Conservation (phyloP, 176 grass and related monocot genomes). For the Secale cereale region DNA sequence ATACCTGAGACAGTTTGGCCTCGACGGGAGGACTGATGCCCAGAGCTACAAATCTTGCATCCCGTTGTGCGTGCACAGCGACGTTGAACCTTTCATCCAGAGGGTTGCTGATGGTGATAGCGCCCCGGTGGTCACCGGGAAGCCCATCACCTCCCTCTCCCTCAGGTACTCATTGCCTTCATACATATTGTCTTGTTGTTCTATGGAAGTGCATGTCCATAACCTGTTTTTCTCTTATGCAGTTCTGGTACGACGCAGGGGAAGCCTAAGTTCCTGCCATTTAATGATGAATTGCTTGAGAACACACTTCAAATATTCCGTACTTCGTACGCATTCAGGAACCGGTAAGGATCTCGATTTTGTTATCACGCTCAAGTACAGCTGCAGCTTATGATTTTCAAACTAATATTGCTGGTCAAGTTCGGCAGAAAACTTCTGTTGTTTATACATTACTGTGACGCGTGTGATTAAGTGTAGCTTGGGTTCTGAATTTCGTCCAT, state of each 20-base stretch:
- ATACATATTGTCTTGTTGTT: background rate
- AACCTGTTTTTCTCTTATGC: slow-evolving; percentile 23
- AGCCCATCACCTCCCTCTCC: slow-evolving; percentile 73
- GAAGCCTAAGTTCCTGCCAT: slow-evolving; percentile 88
- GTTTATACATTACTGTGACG: background rate
- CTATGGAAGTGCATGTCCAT: background rate
- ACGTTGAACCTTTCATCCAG: slow-evolving; percentile 70
- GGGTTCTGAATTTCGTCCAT: background rate
- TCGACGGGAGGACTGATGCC: slow-evolving; percentile 71
- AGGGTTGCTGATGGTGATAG: slow-evolving; percentile 66
- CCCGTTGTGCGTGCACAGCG: slow-evolving; percentile 64
- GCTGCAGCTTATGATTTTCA: background rate
- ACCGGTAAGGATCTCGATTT: slow-evolving; percentile 46
- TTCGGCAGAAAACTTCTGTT: background rate
- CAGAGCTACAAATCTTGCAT: slow-evolving; percentile 72
- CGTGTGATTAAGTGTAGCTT: background rate
- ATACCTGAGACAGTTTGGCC: slow-evolving; percentile 65
- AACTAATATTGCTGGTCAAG: background rate
- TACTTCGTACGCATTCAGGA: slow-evolving; percentile 93
- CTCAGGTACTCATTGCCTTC: slow-evolving; percentile 49
- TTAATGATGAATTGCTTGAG: slow-evolving; percentile 88
- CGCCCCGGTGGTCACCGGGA: slow-evolving; percentile 66
- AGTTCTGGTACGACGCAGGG: slow-evolving; percentile 97
- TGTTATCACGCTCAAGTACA: slow-evolving; percentile 15
- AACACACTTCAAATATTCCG: slow-evolving; percentile 76